These are phyloP conservation scores for Spathaspora girioi DNA, from an alignment of 805 yeast species.

Conservation along the genomic window DNA sequence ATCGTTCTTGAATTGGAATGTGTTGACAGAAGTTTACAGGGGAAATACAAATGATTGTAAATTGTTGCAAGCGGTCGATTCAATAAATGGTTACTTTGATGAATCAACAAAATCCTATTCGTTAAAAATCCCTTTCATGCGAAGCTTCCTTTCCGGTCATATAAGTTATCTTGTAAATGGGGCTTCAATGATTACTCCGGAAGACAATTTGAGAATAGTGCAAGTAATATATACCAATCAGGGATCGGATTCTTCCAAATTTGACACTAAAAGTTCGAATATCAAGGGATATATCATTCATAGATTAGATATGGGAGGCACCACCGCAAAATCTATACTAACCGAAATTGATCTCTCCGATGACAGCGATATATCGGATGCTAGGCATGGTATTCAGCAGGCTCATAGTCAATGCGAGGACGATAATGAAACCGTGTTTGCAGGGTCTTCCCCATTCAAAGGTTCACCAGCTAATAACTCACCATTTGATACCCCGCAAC, in stretches of 20 bases:
- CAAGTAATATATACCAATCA: slow-evolving; percentile 28
- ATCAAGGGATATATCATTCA: slow-evolving; percentile 24
- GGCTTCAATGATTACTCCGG: slow-evolving; percentile 6
- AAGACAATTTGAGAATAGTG: slow-evolving; percentile 19
- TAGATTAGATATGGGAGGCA: slow-evolving; percentile 12
- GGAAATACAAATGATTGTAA: slow-evolving; percentile 2
- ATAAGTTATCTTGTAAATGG: slow-evolving; percentile 34
- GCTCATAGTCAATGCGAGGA: slow-evolving; percentile 10
- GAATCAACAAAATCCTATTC: slow-evolving; percentile 14
- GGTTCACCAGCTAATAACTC: slow-evolving; percentile 14
- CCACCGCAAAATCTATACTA: slow-evolving; percentile 1
- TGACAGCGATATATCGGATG: background rate
- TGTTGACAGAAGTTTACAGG: slow-evolving; percentile 13
- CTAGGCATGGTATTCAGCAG: background rate
- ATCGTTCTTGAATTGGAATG: slow-evolving; percentile 25
- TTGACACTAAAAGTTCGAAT: slow-evolving; percentile 8
- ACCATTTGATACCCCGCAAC: slow-evolving; percentile 11
- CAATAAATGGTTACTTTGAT: slow-evolving; percentile 28
- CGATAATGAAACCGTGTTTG: slow-evolving; percentile 40
- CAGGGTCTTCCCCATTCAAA: slow-evolving; percentile 36
- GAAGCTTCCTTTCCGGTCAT: slow-evolving; percentile 37
- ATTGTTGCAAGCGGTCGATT: slow-evolving; percentile 15
- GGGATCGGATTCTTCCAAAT: slow-evolving; percentile 6
- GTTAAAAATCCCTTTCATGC: slow-evolving; percentile 34
- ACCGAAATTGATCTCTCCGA: slow-evolving; percentile 1